phyloP scores from a whole-genome alignment of 1,139 yeast genomes.

The Geotrichum siamense region DNA sequence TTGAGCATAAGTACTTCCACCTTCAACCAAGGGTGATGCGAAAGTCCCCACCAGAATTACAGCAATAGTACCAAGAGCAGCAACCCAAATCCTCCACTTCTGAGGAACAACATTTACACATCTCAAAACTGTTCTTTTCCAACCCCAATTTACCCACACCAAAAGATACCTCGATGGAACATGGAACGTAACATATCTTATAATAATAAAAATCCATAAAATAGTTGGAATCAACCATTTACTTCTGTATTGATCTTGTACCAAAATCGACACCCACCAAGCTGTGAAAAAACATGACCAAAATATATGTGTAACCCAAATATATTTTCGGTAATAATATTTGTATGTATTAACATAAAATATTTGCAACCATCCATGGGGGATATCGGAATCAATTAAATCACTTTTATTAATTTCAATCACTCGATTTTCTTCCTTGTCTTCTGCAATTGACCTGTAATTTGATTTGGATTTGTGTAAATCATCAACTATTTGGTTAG shows the following conservation, averaged over 20 bases:
- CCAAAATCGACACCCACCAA: constrained; percentile 59
- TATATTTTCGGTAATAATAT: constrained; percentile 35
- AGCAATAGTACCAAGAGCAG: constrained; percentile 40
- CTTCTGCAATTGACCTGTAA: neutral
- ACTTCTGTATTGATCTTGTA: constrained; percentile 47
- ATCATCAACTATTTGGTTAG: constrained; percentile 11
- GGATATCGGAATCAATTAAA: neutral
- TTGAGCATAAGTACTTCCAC: constrained; percentile 37
- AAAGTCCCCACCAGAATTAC: constrained; percentile 46
- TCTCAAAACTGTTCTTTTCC: constrained; percentile 41
- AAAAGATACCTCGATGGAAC: constrained; percentile 38
- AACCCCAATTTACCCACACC: constrained; percentile 32
- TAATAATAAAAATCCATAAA: constrained; percentile 48
- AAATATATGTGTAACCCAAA: constrained; percentile 29
- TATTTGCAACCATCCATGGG: neutral
- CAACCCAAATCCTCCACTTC: constrained; percentile 41
- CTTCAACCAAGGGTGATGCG: constrained; percentile 34
- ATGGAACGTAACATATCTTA: constrained; percentile 50
- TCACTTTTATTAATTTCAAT: neutral
- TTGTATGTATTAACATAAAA: constrained; percentile 19
- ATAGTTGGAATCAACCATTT: constrained; percentile 61
- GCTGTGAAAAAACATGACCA: constrained; percentile 47
- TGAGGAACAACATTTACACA: constrained; percentile 37
- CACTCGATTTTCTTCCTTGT: neutral
- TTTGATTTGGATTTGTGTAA: constrained; percentile 38